These are phyloP conservation scores for Solanum appendiculatum DNA, from an alignment of 257 asterid genomes.

Conservation along the genomic window DNA sequence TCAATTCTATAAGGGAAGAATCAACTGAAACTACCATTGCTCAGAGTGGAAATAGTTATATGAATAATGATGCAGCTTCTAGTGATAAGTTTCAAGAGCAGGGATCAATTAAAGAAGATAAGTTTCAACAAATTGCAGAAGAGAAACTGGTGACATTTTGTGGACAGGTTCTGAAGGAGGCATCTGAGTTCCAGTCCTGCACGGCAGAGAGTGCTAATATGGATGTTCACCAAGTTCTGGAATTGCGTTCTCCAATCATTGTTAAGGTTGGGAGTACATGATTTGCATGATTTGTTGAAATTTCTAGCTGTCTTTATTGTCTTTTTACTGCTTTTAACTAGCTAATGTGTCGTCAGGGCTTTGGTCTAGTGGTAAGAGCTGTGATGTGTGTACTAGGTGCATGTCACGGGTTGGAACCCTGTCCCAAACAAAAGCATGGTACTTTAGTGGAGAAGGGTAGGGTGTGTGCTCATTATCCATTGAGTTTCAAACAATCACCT, in stretches of 20 bases:
- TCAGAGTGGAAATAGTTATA: background rate
- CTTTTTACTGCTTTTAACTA: background rate
- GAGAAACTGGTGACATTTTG: constrained; percentile 84
- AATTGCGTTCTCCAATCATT: constrained; percentile 86
- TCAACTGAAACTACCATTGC: background rate
- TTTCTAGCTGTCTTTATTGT: background rate
- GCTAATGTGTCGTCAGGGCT: background rate
- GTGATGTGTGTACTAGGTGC: background rate
- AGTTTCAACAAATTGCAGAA: constrained; percentile 69
- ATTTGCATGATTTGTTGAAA: background rate
- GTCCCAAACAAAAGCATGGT: background rate
- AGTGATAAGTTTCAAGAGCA: background rate
- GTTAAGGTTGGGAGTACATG: constrained; percentile 52
- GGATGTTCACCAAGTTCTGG: constrained; percentile 89
- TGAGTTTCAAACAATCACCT: background rate
- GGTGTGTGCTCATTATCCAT: background rate
- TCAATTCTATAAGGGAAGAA: constrained; percentile 21
- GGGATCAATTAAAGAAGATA: constrained; percentile 30
- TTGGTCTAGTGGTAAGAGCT: background rate
- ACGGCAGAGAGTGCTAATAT: constrained; percentile 62
- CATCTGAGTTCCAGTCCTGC: constrained; percentile 89
- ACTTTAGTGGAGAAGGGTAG: background rate
- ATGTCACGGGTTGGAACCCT: background rate
- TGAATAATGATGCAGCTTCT: background rate
- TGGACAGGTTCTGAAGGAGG: constrained; percentile 83